Evolutionary conservation across 257 asterid genomes (phyloP).

Genomic region (Lycium barbarum): DNA sequence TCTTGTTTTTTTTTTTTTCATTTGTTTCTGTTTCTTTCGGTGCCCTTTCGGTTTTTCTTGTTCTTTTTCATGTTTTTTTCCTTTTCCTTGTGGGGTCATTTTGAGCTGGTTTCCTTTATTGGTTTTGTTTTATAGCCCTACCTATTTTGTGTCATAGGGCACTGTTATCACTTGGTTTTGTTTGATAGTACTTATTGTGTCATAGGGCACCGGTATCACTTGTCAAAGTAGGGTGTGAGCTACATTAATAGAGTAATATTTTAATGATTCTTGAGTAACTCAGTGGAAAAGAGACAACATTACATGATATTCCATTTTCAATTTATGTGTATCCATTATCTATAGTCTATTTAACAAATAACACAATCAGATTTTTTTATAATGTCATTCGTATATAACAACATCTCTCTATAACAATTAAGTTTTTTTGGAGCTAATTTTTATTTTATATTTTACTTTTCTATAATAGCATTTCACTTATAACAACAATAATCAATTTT

Average conservation of each 20-base stretch:
- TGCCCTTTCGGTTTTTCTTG: not conserved
- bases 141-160: not conserved
- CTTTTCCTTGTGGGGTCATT: not conserved
- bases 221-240: not conserved
- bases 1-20: not conserved
- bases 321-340: too few relatives aligned
- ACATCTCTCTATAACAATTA: too few relatives aligned
- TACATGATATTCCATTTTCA: too few relatives aligned
- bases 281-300: not conserved
- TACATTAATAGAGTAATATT: not conserved
- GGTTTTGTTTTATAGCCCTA: not conserved
- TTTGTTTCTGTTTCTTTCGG: not conserved
- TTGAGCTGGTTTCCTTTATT: slow-evolving; percentile 1
- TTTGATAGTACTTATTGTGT: not conserved
- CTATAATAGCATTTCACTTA: too few relatives aligned
- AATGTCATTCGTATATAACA: too few relatives aligned
- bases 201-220: not conserved
- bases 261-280: not conserved
- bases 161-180: not conserved
- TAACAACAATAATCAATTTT: too few relatives aligned
- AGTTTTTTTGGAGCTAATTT: too few relatives aligned
- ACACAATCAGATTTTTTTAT: too few relatives aligned
- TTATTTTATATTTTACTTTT: too few relatives aligned
- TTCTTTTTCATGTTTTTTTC: not conserved
- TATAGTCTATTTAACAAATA: too few relatives aligned